Percentiles rank a stretch among this genome's conserved stretches.
Evolutionary conservation across 495 filamentous ascomycete species (phyloP).

Genomic region (Penicillium riverlandense): DNA sequence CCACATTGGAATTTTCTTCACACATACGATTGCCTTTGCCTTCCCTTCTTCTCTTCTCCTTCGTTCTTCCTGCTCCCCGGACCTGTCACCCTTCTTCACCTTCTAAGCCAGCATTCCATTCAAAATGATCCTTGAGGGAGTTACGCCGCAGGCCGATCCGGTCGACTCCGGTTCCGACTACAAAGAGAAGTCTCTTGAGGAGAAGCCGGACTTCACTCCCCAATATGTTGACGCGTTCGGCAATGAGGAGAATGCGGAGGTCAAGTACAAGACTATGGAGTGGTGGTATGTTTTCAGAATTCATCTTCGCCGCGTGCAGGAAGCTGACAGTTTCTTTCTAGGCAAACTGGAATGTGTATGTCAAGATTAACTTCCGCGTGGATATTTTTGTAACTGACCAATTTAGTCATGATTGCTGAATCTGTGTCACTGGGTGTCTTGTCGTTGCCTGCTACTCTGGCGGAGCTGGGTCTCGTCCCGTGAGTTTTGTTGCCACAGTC

Average conservation of each 20-base stretch:
- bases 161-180: slow-evolving; percentile 17
- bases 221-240: slow-evolving; percentile 35
- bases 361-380: neutral
- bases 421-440: slow-evolving; percentile 65
- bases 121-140: slow-evolving; percentile 13
- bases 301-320: neutral
- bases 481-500: slow-evolving; percentile 2
- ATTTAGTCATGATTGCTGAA: slow-evolving; percentile 57
- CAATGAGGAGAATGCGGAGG: slow-evolving; percentile 34
- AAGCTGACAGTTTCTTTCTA: slow-evolving; percentile 2
- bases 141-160: slow-evolving; percentile 9
- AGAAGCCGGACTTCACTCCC: slow-evolving; percentile 30
- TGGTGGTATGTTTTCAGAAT: slow-evolving; percentile 32
- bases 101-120: too few relatives aligned
- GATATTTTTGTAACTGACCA: neutral
- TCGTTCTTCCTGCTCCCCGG: neutral
- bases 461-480: slow-evolving; percentile 55
- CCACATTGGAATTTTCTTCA: neutral
- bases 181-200: slow-evolving; percentile 5
- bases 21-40: neutral
- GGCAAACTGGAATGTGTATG: slow-evolving; percentile 32
- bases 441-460: slow-evolving; percentile 54
- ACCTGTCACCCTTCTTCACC: too few relatives aligned
- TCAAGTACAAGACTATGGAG: slow-evolving; percentile 41
- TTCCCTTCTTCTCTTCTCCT: neutral